Evolutionary conservation across 179 eudicot genomes (phyloP).

Genomic region (Carnegiea gigantea): DNA sequence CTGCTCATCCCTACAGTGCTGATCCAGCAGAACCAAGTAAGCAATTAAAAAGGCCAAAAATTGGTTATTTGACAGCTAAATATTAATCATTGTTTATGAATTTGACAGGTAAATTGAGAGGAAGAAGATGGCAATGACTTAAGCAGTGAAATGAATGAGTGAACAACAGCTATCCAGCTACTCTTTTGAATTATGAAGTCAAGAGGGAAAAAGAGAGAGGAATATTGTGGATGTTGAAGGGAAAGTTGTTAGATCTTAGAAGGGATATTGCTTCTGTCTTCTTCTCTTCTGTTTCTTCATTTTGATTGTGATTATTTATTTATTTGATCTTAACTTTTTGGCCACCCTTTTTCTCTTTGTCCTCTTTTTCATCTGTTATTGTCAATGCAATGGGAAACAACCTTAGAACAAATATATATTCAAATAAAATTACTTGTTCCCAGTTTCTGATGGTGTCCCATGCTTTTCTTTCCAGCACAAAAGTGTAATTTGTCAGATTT

Average conservation of each 20-base stretch:
- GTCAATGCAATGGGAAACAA: conserved; percentile 74
- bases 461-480: conserved; percentile 31
- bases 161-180: conserved; percentile 15
- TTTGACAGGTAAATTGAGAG: conserved; percentile 47
- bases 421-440: conserved; percentile 21
- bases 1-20: conserved; percentile 37
- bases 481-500: conserved; percentile 19
- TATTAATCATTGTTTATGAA: neutral
- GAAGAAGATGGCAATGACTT: conserved; percentile 45
- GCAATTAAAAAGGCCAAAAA: neutral
- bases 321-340: conserved; percentile 14
- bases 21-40: conserved; percentile 49
- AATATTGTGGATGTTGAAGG: conserved; percentile 14
- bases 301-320: conserved; percentile 2
- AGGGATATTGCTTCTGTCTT: conserved; percentile 36
- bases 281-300: conserved; percentile 8
- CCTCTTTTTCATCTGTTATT: conserved; percentile 39
- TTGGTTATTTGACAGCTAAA: neutral
- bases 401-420: conserved; percentile 50
- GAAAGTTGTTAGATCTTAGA: conserved; percentile 21
- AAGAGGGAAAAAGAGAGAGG: conserved; percentile 20
- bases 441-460: conserved; percentile 27
- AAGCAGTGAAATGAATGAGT: neutral
- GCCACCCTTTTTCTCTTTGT: conserved; percentile 24
- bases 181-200: conserved; percentile 12